Evolutionary conservation across 176 grass and related monocot genomes (phyloP), one percentile per base, ranked within the genome.

Genomic region (Paspalum vaginatum): DNA sequence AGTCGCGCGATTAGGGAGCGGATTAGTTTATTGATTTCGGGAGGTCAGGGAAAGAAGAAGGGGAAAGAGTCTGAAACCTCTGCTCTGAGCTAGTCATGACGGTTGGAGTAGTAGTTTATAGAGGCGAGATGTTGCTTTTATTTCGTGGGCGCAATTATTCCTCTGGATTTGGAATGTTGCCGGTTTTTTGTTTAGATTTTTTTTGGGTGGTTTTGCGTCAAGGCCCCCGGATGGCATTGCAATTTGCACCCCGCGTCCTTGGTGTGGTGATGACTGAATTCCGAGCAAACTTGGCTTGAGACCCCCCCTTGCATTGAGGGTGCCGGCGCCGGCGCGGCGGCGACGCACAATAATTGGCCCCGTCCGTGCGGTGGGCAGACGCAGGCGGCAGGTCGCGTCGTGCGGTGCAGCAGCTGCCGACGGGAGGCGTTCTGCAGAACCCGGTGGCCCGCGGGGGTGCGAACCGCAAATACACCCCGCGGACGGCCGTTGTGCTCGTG

Each of bases 121-220:
- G 67, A 17, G 44, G 67, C 42, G 65, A 68, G 65, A 13, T 68
- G 41, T 77, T 14, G 10, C 3, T 20, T 56, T 61, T 2, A 56
- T 77, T 61, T 72, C 46, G 65, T 53, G 60, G 26, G 22, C 51
- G 40, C 57, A 65, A 27, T 66, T 85, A 85, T 85, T 85, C 70
- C 68, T 85, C 66, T 84, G 68, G 45, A 22, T 21, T 22, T 20
- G 32, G 87, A 72, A 89, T 85, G 72, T 89, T 50, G 77, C 42
- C 38, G 8, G 71, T 71, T 71, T 89, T 62, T 77, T 76, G 15
- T 85, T 85, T 77, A 81, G 12, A 40, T 43, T 12, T 6, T 51
- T 5, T 21, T 4, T 3, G 7, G 21, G 2, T 27, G 20, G 11
- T 59, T 58, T 73, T 72, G 24, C 1, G 0, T 1, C 14, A 13